Evolutionary conservation across 129 eudicot genomes (phyloP).

Genomic region (Deinandra increscens): DNA sequence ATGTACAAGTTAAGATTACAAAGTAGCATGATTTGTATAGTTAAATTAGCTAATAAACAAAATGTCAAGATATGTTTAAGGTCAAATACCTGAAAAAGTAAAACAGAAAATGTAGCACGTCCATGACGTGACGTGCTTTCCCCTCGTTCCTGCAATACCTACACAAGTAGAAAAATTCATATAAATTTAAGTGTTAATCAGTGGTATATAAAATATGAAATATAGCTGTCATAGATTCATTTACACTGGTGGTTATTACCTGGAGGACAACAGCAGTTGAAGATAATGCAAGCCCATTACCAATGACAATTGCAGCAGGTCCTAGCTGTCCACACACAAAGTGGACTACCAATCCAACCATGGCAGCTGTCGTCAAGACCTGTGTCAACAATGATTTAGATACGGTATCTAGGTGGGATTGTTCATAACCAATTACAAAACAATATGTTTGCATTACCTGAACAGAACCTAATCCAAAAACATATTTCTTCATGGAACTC

Average conservation of each 20-base stretch:
- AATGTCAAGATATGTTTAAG: not conserved
- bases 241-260: constrained; percentile 42
- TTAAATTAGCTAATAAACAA: not conserved
- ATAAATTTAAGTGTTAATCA: too few relatives aligned
- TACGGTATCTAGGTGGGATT: constrained; percentile 1
- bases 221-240: constrained; percentile 3
- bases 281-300: constrained; percentile 95
- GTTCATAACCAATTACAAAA: constrained; percentile 11
- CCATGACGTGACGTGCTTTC: constrained; percentile 99
- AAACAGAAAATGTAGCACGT: constrained; percentile 95
- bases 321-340: constrained; percentile 72
- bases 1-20: not conserved
- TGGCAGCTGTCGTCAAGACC: constrained; percentile 90
- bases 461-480: constrained; percentile 94
- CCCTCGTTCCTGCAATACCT: constrained; percentile 99
- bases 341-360: constrained; percentile 76
- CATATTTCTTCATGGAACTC: constrained; percentile 99
- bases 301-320: constrained; percentile 96
- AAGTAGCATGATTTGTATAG: constrained; percentile 11
- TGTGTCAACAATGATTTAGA: constrained; percentile 27
- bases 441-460: constrained; percentile 55
- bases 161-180: constrained; percentile 29
- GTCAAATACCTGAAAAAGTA: constrained; percentile 82
- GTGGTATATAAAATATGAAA: constrained; percentile 4
- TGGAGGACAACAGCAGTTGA: constrained; percentile 99